These are phyloP conservation scores for Fusarium albosuccineum DNA, from an alignment of 2,329 filamentous ascomycete genomes.

Conservation along the genomic window DNA sequence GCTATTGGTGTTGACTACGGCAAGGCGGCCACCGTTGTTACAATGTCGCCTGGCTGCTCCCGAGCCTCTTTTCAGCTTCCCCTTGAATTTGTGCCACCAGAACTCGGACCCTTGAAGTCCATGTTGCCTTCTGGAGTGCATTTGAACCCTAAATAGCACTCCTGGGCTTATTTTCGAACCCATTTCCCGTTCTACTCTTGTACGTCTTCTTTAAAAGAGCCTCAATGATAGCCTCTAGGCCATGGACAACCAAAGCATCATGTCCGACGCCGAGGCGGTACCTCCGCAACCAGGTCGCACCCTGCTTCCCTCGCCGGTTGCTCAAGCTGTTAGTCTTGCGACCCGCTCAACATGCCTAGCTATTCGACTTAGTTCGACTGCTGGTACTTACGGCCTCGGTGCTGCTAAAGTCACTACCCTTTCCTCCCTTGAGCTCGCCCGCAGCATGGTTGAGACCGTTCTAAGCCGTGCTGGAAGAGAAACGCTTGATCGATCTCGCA, in stretches of 20 bases:
- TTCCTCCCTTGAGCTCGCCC: constrained; percentile 69
- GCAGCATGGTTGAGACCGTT: constrained; percentile 67
- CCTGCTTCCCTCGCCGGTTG: constrained; percentile 69
- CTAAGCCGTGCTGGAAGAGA: constrained; percentile 66
- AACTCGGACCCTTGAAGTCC: background rate
- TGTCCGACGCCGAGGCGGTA: constrained; percentile 29
- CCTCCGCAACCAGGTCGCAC: constrained; percentile 54
- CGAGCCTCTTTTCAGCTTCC: constrained; percentile 21
- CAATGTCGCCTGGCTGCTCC: constrained; percentile 7
- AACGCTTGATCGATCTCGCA: constrained; percentile 58
- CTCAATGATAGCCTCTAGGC: constrained; percentile 22
- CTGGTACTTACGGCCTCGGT: constrained; percentile 65
- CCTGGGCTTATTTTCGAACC: background rate
- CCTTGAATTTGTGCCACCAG: constrained; percentile 8
- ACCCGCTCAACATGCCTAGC: constrained; percentile 71
- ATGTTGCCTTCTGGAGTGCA: background rate
- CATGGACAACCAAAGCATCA: constrained; percentile 39
- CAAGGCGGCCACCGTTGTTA: constrained; percentile 25
- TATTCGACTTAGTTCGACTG: constrained; percentile 65
- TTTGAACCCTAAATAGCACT: background rate
- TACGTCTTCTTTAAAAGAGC: constrained; percentile 10
- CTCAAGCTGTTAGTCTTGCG: constrained; percentile 70
- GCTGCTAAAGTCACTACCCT: constrained; percentile 68
- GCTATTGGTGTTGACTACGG: constrained; percentile 33
- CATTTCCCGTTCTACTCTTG: constrained; percentile 2